A percentile compares a stretch with the other conserved stretches of the same genome.
Evolutionary conservation across 306 rosid species (phyloP).

Genomic region (Gastrolobium bilobum): DNA sequence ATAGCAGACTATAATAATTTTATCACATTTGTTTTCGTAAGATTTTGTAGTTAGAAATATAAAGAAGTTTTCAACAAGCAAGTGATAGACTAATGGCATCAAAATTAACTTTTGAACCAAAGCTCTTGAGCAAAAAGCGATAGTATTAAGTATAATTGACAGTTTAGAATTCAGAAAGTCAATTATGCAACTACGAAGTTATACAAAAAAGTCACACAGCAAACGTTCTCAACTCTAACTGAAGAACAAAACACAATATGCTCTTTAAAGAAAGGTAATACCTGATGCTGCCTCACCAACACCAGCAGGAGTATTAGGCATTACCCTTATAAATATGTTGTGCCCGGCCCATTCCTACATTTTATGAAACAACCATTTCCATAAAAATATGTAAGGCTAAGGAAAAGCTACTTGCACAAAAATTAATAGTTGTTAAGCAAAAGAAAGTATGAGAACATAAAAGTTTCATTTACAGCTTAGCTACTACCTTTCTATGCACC

Average conservation of each 20-base stretch:
- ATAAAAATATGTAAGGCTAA: conserved; percentile 26
- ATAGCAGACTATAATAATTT: neutral
- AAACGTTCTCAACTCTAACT: conserved; percentile 6
- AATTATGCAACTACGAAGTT: conserved; percentile 3
- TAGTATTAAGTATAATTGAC: neutral
- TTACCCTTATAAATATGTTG: conserved; percentile 76
- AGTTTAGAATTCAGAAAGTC: conserved; percentile 32
- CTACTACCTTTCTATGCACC: too few species aligned
- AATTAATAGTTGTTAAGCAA: too few species aligned
- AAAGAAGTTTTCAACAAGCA: conserved; percentile 3
- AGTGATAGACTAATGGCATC: neutral
- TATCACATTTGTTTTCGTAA: neutral
- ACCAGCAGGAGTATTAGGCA: conserved; percentile 85
- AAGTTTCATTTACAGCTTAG: too few species aligned
- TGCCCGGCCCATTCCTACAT: conserved; percentile 86
- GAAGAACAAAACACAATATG: conserved; percentile 39
- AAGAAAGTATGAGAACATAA: too few species aligned
- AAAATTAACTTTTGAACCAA: conserved; percentile 9
- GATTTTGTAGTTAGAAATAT: neutral
- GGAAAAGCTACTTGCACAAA: conserved; percentile 34
- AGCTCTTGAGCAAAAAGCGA: conserved; percentile 19
- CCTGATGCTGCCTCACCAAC: conserved; percentile 90
- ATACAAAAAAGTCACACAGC: conserved; percentile 21
- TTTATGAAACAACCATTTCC: conserved; percentile 42
- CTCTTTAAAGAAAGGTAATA: conserved; percentile 41